phyloP scores from a whole-genome alignment of 305 asterid species.

The Fraxinus greggii region DNA sequence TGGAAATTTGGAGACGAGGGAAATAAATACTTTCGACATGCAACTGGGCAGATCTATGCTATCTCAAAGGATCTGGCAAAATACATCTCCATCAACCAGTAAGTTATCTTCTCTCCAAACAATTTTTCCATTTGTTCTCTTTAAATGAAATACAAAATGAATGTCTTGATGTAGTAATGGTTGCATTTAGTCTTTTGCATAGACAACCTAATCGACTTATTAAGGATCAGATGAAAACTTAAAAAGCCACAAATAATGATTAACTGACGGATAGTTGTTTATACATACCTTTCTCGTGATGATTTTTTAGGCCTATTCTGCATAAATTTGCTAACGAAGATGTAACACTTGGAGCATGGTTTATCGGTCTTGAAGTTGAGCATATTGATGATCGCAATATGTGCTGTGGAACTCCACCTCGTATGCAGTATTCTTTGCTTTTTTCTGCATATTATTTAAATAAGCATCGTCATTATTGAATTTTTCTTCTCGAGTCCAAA shows the following conservation, averaged over 20 bases:
- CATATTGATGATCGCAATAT: slow-evolving; percentile 42
- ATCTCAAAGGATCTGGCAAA: slow-evolving; percentile 44
- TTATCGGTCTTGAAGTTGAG: slow-evolving; percentile 46
- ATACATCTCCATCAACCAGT: slow-evolving; percentile 43
- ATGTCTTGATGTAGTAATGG: background rate
- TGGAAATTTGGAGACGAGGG: slow-evolving; percentile 41
- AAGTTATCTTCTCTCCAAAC: slow-evolving; percentile 9
- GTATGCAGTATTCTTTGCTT: slow-evolving; percentile 9
- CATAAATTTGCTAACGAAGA: slow-evolving; percentile 52
- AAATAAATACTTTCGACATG: slow-evolving; percentile 14
- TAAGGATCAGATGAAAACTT: background rate
- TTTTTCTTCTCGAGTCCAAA: background rate
- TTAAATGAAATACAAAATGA: background rate
- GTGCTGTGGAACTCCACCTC: slow-evolving; percentile 50
- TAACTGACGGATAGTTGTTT: background rate
- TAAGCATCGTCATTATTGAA: background rate
- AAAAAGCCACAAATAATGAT: background rate
- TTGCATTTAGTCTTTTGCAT: background rate
- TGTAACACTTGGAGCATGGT: slow-evolving; percentile 49
- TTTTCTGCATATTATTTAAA: background rate
- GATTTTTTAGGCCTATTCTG: slow-evolving; percentile 34
- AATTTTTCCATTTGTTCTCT: background rate
- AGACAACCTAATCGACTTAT: background rate
- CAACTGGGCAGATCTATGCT: slow-evolving; percentile 50
- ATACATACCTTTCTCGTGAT: background rate